phyloP scores from a whole-genome alignment of 495 filamentous ascomycete genomes.

The Tuber calosporum region DNA sequence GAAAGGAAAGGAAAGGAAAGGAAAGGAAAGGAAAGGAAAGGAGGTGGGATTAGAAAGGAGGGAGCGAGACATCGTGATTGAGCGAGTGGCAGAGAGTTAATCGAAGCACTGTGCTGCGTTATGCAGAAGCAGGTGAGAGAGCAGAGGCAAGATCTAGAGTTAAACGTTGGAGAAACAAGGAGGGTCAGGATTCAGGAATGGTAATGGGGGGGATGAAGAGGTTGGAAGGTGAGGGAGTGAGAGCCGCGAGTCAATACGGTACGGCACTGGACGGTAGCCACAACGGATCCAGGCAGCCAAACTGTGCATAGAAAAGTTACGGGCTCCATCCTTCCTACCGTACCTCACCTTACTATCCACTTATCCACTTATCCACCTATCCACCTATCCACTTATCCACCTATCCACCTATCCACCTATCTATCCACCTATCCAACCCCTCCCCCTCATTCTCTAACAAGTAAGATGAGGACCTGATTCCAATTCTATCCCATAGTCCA shows the following conservation, averaged over 20 bases:
- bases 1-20: background rate
- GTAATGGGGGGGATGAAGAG: background rate
- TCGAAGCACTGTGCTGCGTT: background rate
- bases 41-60: background rate
- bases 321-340: background rate
- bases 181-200: background rate
- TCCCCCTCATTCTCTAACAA: background rate
- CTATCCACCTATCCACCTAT: too few species aligned
- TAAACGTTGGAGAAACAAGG: background rate
- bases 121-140: background rate
- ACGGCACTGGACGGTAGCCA: too few species aligned
- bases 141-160: slow-evolving; percentile 3
- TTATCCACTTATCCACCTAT: background rate
- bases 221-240: background rate
- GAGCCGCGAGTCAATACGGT: background rate
- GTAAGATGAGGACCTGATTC: background rate
- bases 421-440: too few species aligned
- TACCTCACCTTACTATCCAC: background rate
- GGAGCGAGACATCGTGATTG: background rate
- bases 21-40: background rate
- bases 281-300: background rate
- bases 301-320: background rate
- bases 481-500: too few species aligned
- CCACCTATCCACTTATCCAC: background rate
- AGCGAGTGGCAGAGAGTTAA: background rate